Evolutionary conservation across 192 early-diverging fungal species (phyloP), one percentile per base, ranked within the genome.

Genomic region (Backusella luteola): DNA sequence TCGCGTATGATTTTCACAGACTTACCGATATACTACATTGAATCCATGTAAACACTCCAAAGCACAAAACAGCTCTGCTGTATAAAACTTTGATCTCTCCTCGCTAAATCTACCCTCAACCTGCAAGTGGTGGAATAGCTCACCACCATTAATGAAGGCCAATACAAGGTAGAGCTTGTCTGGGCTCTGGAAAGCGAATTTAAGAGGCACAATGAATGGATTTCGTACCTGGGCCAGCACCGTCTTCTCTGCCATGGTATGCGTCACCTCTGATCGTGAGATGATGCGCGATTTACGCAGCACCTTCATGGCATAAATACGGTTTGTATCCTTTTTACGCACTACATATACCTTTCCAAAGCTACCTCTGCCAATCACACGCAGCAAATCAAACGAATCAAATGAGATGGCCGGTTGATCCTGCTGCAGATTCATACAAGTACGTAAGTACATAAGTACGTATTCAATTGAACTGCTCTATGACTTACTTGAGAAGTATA

Each of bases 291-390:
- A 91, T 85, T 99, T 99, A 56, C 90, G 89, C 29, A 98, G 85
- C 41, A 97, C 95, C 82, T 98, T 98, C 95, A 99, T 94, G 69
- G 97, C 97, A 83, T 98, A 99, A 81, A 98, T 96, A 66, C 97
- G 94, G 75, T 89, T 89, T 32, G 94, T 93, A 81, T 96, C 94
- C 74, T 89, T 89, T 79, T 97, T 97, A 66, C 96, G 95, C 66
- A 97, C 96, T 81, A 96, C 94, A 91, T 95, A 94, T 11, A 93
- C 97, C 87, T 97, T 98, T 76, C 96, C 96, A 87, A 98, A 99
- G 79, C 92, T 94, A 44, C 97, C 97, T 77, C 97, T 96, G 42
- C 97, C 97, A 83, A 99, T 94, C 63, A 97, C 94, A 80, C 96
- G 96, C 39, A 98, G 86, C 70, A 97, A 81, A 76, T 96, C 96